phyloP scores from a whole-genome alignment of 75 land plant genomes.

The Selaginella tamariscina region DNA sequence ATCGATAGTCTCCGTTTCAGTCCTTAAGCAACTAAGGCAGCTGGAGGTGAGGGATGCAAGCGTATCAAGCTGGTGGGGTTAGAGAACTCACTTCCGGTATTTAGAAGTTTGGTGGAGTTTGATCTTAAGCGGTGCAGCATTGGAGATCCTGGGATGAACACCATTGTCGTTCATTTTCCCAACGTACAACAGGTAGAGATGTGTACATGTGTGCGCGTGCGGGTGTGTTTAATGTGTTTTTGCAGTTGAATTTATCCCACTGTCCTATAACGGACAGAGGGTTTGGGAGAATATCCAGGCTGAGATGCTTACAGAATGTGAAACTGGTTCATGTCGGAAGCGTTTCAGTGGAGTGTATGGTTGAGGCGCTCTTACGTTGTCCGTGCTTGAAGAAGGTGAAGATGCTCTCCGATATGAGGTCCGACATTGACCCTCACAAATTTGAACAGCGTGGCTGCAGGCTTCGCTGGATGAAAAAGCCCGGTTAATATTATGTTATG shows the following conservation, averaged over 20 bases:
- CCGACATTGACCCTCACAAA: constrained; percentile 25
- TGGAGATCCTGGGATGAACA: constrained; percentile 54
- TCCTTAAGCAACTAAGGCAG: constrained; percentile 36
- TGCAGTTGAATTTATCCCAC: constrained; percentile 74
- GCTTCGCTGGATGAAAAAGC: constrained; percentile 72
- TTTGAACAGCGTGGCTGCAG: constrained; percentile 61
- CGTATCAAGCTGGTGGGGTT: constrained; percentile 53
- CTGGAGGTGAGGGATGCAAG: constrained; percentile 73
- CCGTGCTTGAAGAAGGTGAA: constrained; percentile 66
- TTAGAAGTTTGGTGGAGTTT: constrained; percentile 44
- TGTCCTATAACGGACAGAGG: constrained; percentile 75
- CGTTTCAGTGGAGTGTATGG: constrained; percentile 49
- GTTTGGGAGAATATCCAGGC: constrained; percentile 49
- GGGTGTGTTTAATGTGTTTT: too few species aligned
- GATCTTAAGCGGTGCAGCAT: constrained; percentile 75
- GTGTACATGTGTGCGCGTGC: not conserved
- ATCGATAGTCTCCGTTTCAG: constrained; percentile 43
- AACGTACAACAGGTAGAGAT: constrained; percentile 69
- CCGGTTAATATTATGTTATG: too few species aligned
- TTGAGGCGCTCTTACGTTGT: constrained; percentile 60
- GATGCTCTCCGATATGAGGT: constrained; percentile 39
- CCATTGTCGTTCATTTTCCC: constrained; percentile 47
- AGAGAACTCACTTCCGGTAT: constrained; percentile 45
- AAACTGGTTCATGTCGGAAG: constrained; percentile 54
- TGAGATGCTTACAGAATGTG: constrained; percentile 58